Conservation (phyloP, 129 eudicot species). For the Erigeron canadensis region DNA sequence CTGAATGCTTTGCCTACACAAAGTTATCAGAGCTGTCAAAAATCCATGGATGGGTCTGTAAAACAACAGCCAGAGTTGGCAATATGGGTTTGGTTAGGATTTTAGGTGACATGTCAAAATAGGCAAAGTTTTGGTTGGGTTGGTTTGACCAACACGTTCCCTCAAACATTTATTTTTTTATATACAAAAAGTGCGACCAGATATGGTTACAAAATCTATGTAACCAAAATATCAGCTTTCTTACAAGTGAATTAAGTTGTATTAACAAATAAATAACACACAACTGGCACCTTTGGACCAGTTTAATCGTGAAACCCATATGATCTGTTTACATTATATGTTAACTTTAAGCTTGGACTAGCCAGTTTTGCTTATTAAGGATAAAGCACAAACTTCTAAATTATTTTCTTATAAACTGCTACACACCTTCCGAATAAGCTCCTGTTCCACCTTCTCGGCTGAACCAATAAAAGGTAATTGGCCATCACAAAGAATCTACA, state of each 20-base stretch:
- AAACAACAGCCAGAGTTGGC: not conserved
- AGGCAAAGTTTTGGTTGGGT: not conserved
- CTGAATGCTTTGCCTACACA: conserved; percentile 83
- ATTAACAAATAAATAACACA: not conserved
- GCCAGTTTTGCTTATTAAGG: not conserved
- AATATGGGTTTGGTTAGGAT: not conserved
- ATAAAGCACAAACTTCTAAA: not conserved
- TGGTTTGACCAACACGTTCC: not conserved
- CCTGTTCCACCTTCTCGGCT: conserved; percentile 85
- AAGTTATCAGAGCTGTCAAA: not conserved
- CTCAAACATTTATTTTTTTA: no score
- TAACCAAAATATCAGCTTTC: not conserved
- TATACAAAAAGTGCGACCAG: no score
- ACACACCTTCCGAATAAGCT: conserved; percentile 93
- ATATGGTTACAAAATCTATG: no score
- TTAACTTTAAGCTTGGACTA: not conserved
- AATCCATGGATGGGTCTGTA: not conserved
- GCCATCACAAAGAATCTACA: conserved; percentile 88
- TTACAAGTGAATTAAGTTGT: no score
- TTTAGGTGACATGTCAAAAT: not conserved
- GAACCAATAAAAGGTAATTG: conserved; percentile 88
- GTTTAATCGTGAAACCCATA: not conserved
- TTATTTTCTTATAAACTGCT: not conserved
- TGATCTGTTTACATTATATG: not conserved
- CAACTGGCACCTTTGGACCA: not conserved